These are phyloP conservation scores for Lycium barbarum DNA, from an alignment of 257 asterid species.

Conservation along the genomic window DNA sequence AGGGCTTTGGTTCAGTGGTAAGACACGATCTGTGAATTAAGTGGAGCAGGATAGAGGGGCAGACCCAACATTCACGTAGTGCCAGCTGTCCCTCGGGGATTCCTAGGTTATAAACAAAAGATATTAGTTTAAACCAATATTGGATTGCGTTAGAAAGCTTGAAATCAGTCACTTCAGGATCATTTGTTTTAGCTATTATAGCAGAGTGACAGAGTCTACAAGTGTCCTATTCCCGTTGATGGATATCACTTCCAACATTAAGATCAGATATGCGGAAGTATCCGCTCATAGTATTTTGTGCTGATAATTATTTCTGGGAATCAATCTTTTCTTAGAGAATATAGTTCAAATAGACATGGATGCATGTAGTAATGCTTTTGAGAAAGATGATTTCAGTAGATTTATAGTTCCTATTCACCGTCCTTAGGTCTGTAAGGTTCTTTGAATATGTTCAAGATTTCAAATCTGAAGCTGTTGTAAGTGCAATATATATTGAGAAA, in stretches of 20 bases:
- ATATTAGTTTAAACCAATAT: not conserved
- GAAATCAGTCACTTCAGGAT: not conserved
- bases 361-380: not conserved
- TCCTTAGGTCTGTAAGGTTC: not conserved
- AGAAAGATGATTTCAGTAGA: not conserved
- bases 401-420: not conserved
- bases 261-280: not conserved
- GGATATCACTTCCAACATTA: not conserved
- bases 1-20: constrained; percentile 6
- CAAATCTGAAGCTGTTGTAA: not conserved
- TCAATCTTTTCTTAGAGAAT: not conserved
- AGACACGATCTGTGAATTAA: not conserved
- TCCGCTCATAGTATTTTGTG: not conserved
- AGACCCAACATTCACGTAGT: not conserved
- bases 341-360: not conserved
- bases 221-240: not conserved
- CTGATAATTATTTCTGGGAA: not conserved
- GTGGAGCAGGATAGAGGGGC: not conserved
- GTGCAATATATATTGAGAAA: not conserved
- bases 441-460: constrained; percentile 1
- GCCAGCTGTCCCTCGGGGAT: not conserved
- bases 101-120: not conserved
- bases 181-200: not conserved
- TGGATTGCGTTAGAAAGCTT: not conserved
- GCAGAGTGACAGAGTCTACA: not conserved